Evolutionary conservation across 305 asterid species (phyloP).

Genomic region (Rubia tinctorum): DNA sequence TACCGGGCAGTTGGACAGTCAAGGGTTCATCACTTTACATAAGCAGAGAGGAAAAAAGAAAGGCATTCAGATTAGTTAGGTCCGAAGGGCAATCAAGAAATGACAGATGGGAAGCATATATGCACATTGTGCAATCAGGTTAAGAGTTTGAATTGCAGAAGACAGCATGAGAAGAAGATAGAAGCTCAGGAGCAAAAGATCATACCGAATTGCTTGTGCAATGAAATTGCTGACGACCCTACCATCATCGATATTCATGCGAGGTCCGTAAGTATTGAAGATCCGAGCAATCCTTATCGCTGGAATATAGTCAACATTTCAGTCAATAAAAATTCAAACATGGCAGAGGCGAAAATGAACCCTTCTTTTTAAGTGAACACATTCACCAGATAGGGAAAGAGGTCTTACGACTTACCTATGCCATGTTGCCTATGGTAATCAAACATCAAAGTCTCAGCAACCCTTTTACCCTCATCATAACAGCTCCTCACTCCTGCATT

Average conservation of each 20-base stretch:
- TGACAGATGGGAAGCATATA: neutral
- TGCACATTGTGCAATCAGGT: neutral
- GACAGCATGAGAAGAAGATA: neutral
- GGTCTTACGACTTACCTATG: constrained; percentile 43
- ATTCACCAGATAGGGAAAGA: neutral
- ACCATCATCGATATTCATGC: constrained; percentile 98
- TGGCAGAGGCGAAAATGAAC: neutral
- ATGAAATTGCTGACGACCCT: constrained; percentile 98
- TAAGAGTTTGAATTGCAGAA: neutral
- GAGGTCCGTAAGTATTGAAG: constrained; percentile 99
- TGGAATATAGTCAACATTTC: constrained; percentile 21
- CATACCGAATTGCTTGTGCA: constrained; percentile 98
- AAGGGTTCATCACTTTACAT: constrained; percentile 76
- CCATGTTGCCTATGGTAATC: constrained; percentile 99
- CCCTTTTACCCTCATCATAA: constrained; percentile 97
- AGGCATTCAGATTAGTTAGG: neutral
- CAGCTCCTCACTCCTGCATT: constrained; percentile 96
- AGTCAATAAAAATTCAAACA: constrained; percentile 10
- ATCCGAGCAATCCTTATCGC: constrained; percentile 97
- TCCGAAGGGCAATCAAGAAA: neutral
- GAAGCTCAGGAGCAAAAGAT: constrained; percentile 4
- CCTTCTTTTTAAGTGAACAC: neutral
- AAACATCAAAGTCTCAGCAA: constrained; percentile 98
- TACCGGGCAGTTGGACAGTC: constrained; percentile 99
- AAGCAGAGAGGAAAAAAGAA: neutral